Evolutionary conservation across 208 protist genomes (phyloP).

Genomic region (Strigomonas galati): DNA sequence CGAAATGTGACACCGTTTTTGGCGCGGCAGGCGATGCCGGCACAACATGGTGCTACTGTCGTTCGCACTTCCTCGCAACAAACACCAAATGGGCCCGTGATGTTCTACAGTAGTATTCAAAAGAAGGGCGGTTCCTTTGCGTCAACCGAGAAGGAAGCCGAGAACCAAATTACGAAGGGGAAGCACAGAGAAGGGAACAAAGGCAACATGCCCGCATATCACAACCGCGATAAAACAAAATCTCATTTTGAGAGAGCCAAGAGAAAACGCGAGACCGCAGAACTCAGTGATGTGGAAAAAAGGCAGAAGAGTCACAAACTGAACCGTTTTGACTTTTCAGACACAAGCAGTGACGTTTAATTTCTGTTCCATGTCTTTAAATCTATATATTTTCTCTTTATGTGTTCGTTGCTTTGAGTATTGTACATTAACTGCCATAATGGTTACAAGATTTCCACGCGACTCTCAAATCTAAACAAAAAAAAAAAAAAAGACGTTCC

Average conservation of each 20-base stretch:
- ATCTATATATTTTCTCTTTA: background rate
- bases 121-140: slow-evolving; percentile 79
- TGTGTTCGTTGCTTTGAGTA: background rate
- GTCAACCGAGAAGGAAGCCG: slow-evolving; percentile 41
- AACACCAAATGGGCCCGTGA: slow-evolving; percentile 45
- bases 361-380: slow-evolving; percentile 1
- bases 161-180: slow-evolving; percentile 22
- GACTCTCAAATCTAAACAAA: no score
- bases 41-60: slow-evolving; percentile 65
- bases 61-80: slow-evolving; percentile 50
- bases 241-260: background rate
- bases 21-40: slow-evolving; percentile 51
- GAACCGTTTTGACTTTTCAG: background rate
- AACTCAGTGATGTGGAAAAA: background rate
- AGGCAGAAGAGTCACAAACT: background rate
- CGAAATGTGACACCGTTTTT: slow-evolving; percentile 55
- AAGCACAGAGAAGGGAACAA: slow-evolving; percentile 50
- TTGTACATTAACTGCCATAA: background rate
- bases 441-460: no score
- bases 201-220: slow-evolving; percentile 10
- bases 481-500: no score
- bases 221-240: background rate
- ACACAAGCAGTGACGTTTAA: background rate
- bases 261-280: background rate
- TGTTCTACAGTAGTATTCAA: slow-evolving; percentile 84